A percentile compares a stretch with the other conserved stretches of the same genome.
These are phyloP conservation scores for Draba incana DNA, from an alignment of 345 rosid species.

Conservation along the genomic window DNA sequence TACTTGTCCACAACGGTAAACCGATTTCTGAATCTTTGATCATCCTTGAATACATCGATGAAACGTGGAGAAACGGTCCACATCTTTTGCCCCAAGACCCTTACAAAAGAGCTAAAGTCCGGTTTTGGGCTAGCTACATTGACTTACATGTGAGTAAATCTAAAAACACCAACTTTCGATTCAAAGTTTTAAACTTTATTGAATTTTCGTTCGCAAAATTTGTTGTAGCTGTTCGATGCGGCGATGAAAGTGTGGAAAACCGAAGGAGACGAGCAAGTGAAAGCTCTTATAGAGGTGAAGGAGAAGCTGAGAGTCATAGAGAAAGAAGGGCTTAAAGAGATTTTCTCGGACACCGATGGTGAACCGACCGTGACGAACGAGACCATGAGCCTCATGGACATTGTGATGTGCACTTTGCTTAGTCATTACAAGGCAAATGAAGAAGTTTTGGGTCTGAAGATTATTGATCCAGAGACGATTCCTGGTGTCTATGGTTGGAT, in stretches of 20 bases:
- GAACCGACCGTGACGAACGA: conserved; percentile 10
- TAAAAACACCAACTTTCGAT: background rate
- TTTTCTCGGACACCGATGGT: conserved; percentile 33
- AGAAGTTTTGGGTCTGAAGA: conserved; percentile 41
- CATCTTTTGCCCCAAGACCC: conserved; percentile 50
- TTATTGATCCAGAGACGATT: conserved; percentile 42
- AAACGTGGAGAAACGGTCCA: conserved; percentile 46
- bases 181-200: background rate
- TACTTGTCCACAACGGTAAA: conserved; percentile 51
- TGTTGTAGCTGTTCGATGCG: conserved; percentile 42
- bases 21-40: conserved; percentile 45
- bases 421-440: conserved; percentile 46
- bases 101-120: conserved; percentile 42
- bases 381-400: conserved; percentile 47
- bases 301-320: conserved; percentile 49
- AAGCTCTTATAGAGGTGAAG: conserved; percentile 41
- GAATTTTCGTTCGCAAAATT: background rate
- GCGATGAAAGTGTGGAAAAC: conserved; percentile 17
- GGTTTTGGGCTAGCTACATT: conserved; percentile 51
- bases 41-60: conserved; percentile 54
- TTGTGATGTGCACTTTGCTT: conserved; percentile 37
- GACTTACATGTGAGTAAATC: conserved; percentile 19
- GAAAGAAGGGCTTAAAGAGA: conserved; percentile 47
- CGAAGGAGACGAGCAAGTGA: conserved; percentile 50
- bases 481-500: conserved; percentile 49